Conservation (phyloP, 2,329 filamentous ascomycete species). For the Diaporthe citrichinensis region DNA sequence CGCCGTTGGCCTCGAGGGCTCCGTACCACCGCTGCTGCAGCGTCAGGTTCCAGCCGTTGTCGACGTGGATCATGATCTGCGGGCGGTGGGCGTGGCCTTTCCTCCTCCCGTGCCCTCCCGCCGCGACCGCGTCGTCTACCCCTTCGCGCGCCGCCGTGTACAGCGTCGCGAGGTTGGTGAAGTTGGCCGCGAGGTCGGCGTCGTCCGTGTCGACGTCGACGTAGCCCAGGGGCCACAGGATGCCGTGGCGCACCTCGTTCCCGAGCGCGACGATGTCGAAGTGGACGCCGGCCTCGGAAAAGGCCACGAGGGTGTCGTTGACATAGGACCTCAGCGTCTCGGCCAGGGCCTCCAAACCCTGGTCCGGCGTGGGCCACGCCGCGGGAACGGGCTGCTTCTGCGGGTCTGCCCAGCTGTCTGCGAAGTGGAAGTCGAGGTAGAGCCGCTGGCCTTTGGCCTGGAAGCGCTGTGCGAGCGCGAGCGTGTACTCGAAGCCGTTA, state of each 20-base stretch:
- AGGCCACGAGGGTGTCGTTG: slow-evolving; percentile 70
- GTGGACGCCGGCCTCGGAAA: slow-evolving; percentile 67
- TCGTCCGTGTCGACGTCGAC: slow-evolving; percentile 75
- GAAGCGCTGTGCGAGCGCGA: slow-evolving; percentile 75
- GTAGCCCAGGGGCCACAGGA: slow-evolving; percentile 76
- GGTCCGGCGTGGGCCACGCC: slow-evolving; percentile 68
- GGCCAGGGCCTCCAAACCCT: slow-evolving; percentile 68
- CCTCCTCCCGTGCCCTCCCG: not conserved
- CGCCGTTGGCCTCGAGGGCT: slow-evolving; percentile 64
- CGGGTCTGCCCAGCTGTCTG: slow-evolving; percentile 81
- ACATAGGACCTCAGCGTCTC: slow-evolving; percentile 80
- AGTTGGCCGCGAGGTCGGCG: slow-evolving; percentile 74
- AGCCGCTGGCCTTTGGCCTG: slow-evolving; percentile 72
- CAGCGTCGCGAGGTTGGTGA: slow-evolving; percentile 67
- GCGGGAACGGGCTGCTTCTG: slow-evolving; percentile 72
- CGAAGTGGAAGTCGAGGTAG: slow-evolving; percentile 75
- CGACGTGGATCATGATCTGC: slow-evolving; percentile 81
- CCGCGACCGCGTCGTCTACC: not conserved
- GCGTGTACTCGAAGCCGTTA: slow-evolving; percentile 80
- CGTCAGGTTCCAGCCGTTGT: slow-evolving; percentile 80
- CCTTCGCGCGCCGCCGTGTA: slow-evolving; percentile 8
- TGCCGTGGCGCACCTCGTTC: slow-evolving; percentile 78
- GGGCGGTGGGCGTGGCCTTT: slow-evolving; percentile 52
- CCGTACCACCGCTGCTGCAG: slow-evolving; percentile 74
- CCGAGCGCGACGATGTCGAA: slow-evolving; percentile 78